A percentile compares a stretch with the other conserved stretches of the same genome.
These are phyloP conservation scores for Diutina ranongensis DNA, from an alignment of 1,139 yeast genomes.

Conservation along the genomic window DNA sequence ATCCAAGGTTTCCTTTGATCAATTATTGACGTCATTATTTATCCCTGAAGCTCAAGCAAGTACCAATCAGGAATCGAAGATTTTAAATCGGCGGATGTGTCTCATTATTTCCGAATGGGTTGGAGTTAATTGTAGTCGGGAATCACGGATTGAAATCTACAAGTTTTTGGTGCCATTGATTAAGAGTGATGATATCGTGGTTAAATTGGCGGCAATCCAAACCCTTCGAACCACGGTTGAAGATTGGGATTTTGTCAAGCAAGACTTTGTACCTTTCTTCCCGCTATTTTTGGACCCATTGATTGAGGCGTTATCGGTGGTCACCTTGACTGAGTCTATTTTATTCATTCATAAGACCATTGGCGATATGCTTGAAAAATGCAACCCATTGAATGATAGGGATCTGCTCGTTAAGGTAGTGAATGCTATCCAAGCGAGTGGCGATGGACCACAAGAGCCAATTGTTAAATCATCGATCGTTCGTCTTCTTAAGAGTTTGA, in stretches of 20 bases:
- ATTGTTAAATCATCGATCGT: conserved; percentile 64
- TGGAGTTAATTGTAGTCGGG: conserved; percentile 48
- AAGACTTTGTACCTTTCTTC: conserved; percentile 54
- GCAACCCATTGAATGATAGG: conserved; percentile 47
- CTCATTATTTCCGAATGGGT: conserved; percentile 76
- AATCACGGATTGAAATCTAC: conserved; percentile 50
- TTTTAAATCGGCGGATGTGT: conserved; percentile 71
- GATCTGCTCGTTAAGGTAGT: conserved; percentile 43
- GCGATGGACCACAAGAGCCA: conserved; percentile 35
- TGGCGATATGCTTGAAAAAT: conserved; percentile 51
- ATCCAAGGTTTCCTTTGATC: conserved; percentile 54
- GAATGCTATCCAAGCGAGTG: conserved; percentile 47
- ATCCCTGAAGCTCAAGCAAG: conserved; percentile 50
- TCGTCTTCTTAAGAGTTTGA: conserved; percentile 56
- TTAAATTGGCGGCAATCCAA: conserved; percentile 64
- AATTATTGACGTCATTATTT: conserved; percentile 43
- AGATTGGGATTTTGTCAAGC: conserved; percentile 77
- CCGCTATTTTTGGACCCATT: conserved; percentile 40
- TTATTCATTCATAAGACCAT: conserved; percentile 57
- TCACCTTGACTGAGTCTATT: conserved; percentile 63
- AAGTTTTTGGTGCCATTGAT: conserved; percentile 33
- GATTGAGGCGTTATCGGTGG: conserved; percentile 29
- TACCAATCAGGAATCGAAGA: conserved; percentile 36
- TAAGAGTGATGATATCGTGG: conserved; percentile 57
- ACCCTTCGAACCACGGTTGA: conserved; percentile 59